Evolutionary conservation across 352 stramenopile genomes (phyloP), one percentile per base, ranked within the genome.

Genomic region (Pythium sukuiense): DNA sequence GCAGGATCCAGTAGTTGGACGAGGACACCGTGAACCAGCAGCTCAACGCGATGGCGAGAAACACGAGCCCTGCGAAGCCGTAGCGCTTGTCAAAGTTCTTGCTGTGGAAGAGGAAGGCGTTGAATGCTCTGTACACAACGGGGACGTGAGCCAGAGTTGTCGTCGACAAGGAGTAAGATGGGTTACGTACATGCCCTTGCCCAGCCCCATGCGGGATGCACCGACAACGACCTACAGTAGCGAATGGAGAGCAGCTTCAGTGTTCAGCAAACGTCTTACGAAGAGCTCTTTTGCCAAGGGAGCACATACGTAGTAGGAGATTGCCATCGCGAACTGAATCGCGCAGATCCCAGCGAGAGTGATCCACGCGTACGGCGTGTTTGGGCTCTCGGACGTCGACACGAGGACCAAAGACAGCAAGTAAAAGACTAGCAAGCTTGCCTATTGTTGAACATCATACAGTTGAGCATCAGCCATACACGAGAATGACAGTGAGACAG

Each of bases 51-150:
- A 57, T n/a, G 18, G 32, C 50, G 55, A 69, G 66, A 24, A 73
- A 53, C 2, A 67, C 33, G 32, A 66, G 14, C 5, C 73, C 70
- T 1, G 71, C 37, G 30, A 75, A 13, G 26, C 66, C 73, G 49
- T 64, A 74, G 9, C 73, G 70, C 4, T 30, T 55, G 24, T 77
- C 70, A 63, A 80, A 80, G 55, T 80, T 80, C 33, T 74, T 59
- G 46, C 73, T 80, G 56, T 69, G 32, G 32, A 76, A 61, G 12
- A 73, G 16, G 32, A 80, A 80, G 2, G 63, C 48, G n/a, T 63
- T 61, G 13, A 72, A 20, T 13, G 69, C 64, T 35, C 69, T 79
- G 48, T 18, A 45, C 27, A 53, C 11, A 5, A 53, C 33, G 32
- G 27, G 7, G 12, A 53, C 14, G 35, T 27, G 6, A 3, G 6